Evolutionary conservation across 139 green algal genomes (phyloP), one percentile per base, ranked within the genome.

Genomic region (Trebouxia sp.): DNA sequence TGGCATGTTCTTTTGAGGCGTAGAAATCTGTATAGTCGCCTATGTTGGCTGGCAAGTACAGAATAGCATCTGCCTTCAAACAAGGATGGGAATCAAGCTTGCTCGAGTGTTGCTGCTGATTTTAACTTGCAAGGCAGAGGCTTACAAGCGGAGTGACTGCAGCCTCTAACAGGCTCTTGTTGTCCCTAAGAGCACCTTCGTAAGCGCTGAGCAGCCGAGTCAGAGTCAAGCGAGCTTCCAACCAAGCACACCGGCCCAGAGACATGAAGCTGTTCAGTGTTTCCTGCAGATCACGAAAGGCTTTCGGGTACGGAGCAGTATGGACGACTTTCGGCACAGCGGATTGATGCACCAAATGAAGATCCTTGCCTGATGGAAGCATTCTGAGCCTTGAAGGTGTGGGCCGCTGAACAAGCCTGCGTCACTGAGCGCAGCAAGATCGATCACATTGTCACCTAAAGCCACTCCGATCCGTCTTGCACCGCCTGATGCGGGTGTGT

Each of bases 21-120:
- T 98, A 99, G 67, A 99, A 99, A 88, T 99, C 96, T 5, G 96
- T 99, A 89, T 97, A 99, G 87, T 98, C 94, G 0, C 94, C 92
- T 37, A 98, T 91, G 11, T 28, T 10, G 0, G 86, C 86, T 5
- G 96, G 96, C 65, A 98, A 80, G 53, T 90, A 85, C 92, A 98
- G 95, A 5, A 28, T 43, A 1, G 93, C 95, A 5, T 89, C 78
- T 17, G 39, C 69, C 89, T 94, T 87, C 65, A 83, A 15, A 55
- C 22, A 22, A 55, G 69, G 28, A 53, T 11, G n/a, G 2, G 0
- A 55, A 7, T 14, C 15, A 48, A 38, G 26, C 1, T 22, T 24
- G 28, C 56, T 15, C 56, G 28, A 35, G 28, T 30, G 56, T 3
- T n/a, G 50, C 22, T 5, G 50, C 50, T 28, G 32, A 20, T 15